A percentile compares a stretch with the other conserved stretches of the same genome.
phyloP scores from a whole-genome alignment of 495 filamentous ascomycete genomes.

The Cladorrhinum samala region DNA sequence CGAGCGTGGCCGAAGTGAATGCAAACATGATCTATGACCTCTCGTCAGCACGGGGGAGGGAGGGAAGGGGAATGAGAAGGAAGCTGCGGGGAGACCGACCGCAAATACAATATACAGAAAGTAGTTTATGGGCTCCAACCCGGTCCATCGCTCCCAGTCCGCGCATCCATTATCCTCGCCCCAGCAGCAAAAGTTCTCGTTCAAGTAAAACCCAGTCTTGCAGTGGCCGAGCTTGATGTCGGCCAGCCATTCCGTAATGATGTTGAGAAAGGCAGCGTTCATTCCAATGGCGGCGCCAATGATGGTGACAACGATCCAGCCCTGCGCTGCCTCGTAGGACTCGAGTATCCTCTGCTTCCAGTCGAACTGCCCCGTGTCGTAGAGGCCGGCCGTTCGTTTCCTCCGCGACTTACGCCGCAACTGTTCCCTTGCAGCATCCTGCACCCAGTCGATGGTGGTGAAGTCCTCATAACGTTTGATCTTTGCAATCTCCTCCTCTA shows the following conservation, averaged over 20 bases:
- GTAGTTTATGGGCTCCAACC: conserved; percentile 73
- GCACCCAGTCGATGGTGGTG: conserved; percentile 98
- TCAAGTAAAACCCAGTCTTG: conserved; percentile 91
- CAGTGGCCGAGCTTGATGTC: conserved; percentile 95
- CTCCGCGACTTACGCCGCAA: conserved; percentile 68
- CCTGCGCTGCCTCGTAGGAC: conserved; percentile 93
- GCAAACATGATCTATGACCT: conserved; percentile 66
- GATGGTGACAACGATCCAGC: conserved; percentile 95
- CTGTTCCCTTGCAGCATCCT: conserved; percentile 92
- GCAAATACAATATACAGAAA: conserved; percentile 84
- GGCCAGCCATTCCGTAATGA: conserved; percentile 93
- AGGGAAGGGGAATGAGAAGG: neutral
- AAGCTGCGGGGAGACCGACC: conserved; percentile 40
- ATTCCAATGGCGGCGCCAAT: conserved; percentile 89
- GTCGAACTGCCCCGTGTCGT: conserved; percentile 63
- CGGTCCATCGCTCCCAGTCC: conserved; percentile 88
- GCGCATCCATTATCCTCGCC: conserved; percentile 84
- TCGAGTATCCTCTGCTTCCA: conserved; percentile 81
- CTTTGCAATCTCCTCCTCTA: conserved; percentile 92
- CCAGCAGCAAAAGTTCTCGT: conserved; percentile 98
- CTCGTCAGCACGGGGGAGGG: conserved; percentile 14
- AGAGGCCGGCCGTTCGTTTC: conserved; percentile 67
- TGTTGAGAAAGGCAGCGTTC: conserved; percentile 91
- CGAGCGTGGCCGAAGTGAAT: conserved; percentile 72
- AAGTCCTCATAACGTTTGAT: conserved; percentile 97